Conservation (phyloP, 1,284 basidiomycete genomes). For the Takashimella tepidaria region DNA sequence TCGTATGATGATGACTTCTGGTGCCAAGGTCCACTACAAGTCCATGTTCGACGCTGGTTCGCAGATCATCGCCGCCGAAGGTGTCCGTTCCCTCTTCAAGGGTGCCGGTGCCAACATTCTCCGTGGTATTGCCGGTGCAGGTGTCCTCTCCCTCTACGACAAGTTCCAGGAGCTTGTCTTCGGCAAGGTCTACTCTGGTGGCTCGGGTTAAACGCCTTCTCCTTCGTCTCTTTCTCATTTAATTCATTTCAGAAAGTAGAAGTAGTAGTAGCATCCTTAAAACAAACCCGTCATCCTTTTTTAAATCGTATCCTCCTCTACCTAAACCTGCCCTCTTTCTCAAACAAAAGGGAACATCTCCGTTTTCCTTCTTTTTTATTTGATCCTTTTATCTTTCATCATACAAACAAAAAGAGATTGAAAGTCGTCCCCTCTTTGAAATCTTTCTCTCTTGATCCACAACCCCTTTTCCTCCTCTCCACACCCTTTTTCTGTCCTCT, state of each 20-base stretch:
- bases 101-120: conserved; percentile 56
- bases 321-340: no score
- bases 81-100: conserved; percentile 59
- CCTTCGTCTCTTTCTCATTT: conserved; percentile 4
- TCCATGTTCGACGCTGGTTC: conserved; percentile 60
- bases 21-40: conserved; percentile 54
- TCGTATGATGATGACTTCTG: conserved; percentile 95
- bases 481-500: conserved; percentile 3
- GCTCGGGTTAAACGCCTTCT: conserved; percentile 37
- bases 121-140: conserved; percentile 66
- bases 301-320: no score
- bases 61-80: conserved; percentile 59
- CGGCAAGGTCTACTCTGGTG: conserved; percentile 85
- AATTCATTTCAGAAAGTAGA: neutral
- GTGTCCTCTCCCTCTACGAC: conserved; percentile 65
- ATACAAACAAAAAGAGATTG: neutral
- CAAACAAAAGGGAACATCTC: no score
- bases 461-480: conserved; percentile 5
- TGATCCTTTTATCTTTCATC: neutral
- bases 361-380: conserved; percentile 1
- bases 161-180: conserved; percentile 60
- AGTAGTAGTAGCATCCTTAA: neutral
- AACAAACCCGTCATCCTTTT: no score
- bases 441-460: no score
- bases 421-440: no score